Percentiles rank a stretch among this genome's conserved stretches.
phyloP scores from a whole-genome alignment of 2,329 filamentous ascomycete species.

The Sclerotinia minor region DNA sequence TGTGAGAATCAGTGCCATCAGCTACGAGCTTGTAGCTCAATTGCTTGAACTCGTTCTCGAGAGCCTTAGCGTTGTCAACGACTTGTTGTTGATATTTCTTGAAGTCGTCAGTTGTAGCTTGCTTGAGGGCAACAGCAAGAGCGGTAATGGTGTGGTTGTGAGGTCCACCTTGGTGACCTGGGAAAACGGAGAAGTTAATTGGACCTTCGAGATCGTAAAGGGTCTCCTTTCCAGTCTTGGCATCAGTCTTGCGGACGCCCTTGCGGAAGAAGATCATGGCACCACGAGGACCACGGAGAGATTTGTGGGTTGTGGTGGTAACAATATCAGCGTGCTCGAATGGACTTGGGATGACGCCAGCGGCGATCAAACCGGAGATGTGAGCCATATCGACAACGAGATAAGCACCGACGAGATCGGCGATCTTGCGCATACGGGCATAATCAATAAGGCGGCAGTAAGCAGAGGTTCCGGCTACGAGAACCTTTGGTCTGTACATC shows the following conservation, averaged over 20 bases:
- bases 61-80: conserved; percentile 86
- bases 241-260: conserved; percentile 84
- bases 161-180: conserved; percentile 95
- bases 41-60: conserved; percentile 80
- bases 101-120: conserved; percentile 88
- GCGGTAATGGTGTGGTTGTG: conserved; percentile 99
- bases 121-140: conserved; percentile 89
- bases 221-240: conserved; percentile 86
- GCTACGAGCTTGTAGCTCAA: conserved; percentile 93
- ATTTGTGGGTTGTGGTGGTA: conserved; percentile 99
- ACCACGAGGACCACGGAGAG: conserved; percentile 91
- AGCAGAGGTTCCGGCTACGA: conserved; percentile 94
- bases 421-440: conserved; percentile 91
- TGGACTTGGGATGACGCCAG: conserved; percentile 88
- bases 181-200: conserved; percentile 99
- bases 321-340: conserved; percentile 94
- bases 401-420: conserved; percentile 90
- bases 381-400: conserved; percentile 98
- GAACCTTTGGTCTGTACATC: conserved; percentile 92
- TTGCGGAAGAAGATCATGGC: conserved; percentile 99
- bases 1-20: conserved; percentile 95
- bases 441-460: conserved; percentile 99
- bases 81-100: conserved; percentile 92
- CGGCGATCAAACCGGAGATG: conserved; percentile 93
- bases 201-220: conserved; percentile 92